Evolutionary conservation across 106 monocot species (phyloP).

Genomic region (Acanthochlamys bracteata): DNA sequence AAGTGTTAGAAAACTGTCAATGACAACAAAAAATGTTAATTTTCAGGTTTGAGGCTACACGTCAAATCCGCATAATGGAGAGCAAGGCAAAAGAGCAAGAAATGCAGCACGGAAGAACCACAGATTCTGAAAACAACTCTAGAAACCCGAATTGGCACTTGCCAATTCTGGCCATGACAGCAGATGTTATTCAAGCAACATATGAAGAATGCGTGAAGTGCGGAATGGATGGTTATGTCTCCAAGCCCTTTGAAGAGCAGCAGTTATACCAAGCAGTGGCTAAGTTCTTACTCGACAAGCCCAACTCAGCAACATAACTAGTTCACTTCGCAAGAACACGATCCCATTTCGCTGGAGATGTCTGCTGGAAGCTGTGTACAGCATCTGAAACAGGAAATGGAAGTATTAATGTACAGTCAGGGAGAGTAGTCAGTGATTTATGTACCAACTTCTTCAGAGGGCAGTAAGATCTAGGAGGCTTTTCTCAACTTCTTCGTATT

Average conservation of each 20-base stretch:
- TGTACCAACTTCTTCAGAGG: no score
- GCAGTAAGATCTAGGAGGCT: no score
- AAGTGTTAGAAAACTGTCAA: no score
- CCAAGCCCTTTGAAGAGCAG: conserved; percentile 89
- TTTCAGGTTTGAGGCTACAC: conserved; percentile 85
- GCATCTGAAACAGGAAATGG: no score
- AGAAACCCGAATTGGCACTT: conserved; percentile 35
- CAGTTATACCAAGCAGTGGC: conserved; percentile 78
- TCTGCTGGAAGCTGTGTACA: no score
- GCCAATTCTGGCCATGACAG: conserved; percentile 93
- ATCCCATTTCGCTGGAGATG: no score
- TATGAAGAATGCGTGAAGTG: conserved; percentile 84
- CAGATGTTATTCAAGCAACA: conserved; percentile 95
- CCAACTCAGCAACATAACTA: neutral
- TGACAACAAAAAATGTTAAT: no score
- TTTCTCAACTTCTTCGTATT: no score
- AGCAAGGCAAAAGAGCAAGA: conserved; percentile 34
- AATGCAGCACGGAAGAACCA: neutral
- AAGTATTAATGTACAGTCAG: no score
- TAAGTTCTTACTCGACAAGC: conserved; percentile 42
- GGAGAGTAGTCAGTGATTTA: no score
- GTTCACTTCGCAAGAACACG: no score
- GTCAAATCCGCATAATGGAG: conserved; percentile 75
- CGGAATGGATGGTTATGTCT: conserved; percentile 96
- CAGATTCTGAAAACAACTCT: neutral